Evolutionary conservation across 495 filamentous ascomycete genomes (phyloP).

Genomic region (Hypomontagnella submonticulosa): DNA sequence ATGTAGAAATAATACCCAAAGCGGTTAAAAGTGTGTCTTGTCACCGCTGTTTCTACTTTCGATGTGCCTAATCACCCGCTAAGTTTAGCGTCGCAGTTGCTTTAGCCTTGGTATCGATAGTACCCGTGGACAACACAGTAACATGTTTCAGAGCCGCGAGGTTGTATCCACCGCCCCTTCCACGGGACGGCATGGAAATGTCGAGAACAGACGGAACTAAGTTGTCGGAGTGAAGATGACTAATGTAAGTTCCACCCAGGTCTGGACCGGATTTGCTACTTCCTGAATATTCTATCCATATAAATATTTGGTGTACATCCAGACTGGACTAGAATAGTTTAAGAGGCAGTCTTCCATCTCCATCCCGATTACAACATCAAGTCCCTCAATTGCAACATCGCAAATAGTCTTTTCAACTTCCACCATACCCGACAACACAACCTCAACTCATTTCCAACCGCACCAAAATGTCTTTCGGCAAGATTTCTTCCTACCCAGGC

Average conservation of each 20-base stretch:
- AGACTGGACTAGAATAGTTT: neutral
- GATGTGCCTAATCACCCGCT: too few species aligned
- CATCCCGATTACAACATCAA: slow-evolving; percentile 40
- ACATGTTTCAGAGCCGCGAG: slow-evolving; percentile 23
- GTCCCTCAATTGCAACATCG: slow-evolving; percentile 25
- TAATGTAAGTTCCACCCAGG: slow-evolving; percentile 10
- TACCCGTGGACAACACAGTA: neutral
- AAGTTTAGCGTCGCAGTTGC: too few species aligned
- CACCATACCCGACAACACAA: neutral
- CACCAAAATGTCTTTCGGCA: slow-evolving; percentile 63
- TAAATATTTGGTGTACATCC: slow-evolving; percentile 20
- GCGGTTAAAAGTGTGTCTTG: too few species aligned
- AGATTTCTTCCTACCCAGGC: slow-evolving; percentile 58
- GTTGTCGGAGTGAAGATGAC: slow-evolving; percentile 7
- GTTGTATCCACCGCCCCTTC: slow-evolving; percentile 4
- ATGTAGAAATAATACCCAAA: too few species aligned
- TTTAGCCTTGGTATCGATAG: neutral
- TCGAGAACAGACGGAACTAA: neutral
- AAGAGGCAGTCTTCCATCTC: neutral
- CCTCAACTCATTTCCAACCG: slow-evolving; percentile 24
- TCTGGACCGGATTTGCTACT: neutral
- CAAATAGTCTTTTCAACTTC: slow-evolving; percentile 3
- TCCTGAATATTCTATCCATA: slow-evolving; percentile 21
- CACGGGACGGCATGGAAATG: neutral
- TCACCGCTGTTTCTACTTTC: too few species aligned